These are phyloP conservation scores for Tylopilus cervinicoccineus DNA, from an alignment of 768 basidiomycete species.

Conservation along the genomic window DNA sequence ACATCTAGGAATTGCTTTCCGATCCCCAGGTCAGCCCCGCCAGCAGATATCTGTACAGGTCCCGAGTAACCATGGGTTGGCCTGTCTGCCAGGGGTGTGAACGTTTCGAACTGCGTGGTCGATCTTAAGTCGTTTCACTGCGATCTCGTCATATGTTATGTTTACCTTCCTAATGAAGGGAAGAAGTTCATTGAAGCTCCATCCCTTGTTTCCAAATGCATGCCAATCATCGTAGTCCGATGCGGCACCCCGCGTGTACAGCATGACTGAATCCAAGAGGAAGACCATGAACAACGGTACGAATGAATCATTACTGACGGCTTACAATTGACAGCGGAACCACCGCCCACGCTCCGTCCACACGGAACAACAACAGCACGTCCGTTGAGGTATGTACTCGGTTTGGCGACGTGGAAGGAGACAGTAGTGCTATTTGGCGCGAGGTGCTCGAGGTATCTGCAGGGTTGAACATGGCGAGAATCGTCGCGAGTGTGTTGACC, in stretches of 20 bases:
- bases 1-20: slow-evolving; percentile 45
- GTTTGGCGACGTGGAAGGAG: slow-evolving; percentile 36
- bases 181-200: slow-evolving; percentile 55
- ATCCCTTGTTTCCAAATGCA: slow-evolving; percentile 50
- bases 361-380: slow-evolving; percentile 42
- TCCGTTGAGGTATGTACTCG: slow-evolving; percentile 41
- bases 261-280: slow-evolving; percentile 30
- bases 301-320: too few relatives aligned
- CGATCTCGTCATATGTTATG: neutral
- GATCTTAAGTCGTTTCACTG: slow-evolving; percentile 21
- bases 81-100: slow-evolving; percentile 30
- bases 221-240: slow-evolving; percentile 67
- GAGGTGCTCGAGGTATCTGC: slow-evolving; percentile 43
- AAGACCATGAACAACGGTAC: too few relatives aligned
- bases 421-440: slow-evolving; percentile 38
- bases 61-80: slow-evolving; percentile 35
- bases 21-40: slow-evolving; percentile 1
- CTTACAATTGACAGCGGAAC: slow-evolving; percentile 59
- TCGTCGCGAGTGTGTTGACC: slow-evolving; percentile 49
- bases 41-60: slow-evolving; percentile 25
- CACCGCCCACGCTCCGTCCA: slow-evolving; percentile 57
- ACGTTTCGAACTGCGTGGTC: slow-evolving; percentile 45
- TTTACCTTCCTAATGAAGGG: slow-evolving; percentile 55
- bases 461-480: slow-evolving; percentile 50
- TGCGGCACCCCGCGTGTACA: slow-evolving; percentile 56